Conservation (phyloP, 208 protist genomes). For the Acanthamoeba healyi region DNA sequence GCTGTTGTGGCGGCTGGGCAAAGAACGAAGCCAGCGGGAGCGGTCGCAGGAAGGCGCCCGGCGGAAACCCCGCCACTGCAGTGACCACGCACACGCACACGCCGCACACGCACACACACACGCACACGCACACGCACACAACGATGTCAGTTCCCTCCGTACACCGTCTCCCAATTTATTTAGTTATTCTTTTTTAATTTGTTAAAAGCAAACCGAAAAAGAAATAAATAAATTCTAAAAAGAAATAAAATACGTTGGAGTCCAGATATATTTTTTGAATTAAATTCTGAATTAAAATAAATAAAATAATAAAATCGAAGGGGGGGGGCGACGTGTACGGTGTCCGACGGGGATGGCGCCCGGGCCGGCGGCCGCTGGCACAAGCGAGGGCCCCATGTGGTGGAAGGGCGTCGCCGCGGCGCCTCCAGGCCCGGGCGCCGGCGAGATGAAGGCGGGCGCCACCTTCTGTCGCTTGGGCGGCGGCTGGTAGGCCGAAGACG, state of each 20-base stretch:
- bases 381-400: too few species aligned
- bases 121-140: too few species aligned
- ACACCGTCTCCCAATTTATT: too few species aligned
- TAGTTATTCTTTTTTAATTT: too few species aligned
- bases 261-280: too few species aligned
- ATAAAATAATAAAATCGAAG: background rate
- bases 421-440: background rate
- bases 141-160: too few species aligned
- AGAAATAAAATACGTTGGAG: constrained; percentile 3
- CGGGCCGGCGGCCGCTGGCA: background rate
- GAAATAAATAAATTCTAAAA: background rate
- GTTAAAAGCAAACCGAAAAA: too few species aligned
- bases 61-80: background rate
- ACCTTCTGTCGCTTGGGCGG: background rate
- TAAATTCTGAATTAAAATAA: too few species aligned
- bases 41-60: background rate
- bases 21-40: constrained; percentile 24
- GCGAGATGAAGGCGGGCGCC: background rate
- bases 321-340: background rate
- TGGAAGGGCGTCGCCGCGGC: background rate
- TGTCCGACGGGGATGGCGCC: background rate
- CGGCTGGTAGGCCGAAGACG: background rate
- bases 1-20: background rate
- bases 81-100: background rate
- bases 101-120: background rate